phyloP scores from a whole-genome alignment of 495 filamentous ascomycete genomes.

The Podospora didyma region DNA sequence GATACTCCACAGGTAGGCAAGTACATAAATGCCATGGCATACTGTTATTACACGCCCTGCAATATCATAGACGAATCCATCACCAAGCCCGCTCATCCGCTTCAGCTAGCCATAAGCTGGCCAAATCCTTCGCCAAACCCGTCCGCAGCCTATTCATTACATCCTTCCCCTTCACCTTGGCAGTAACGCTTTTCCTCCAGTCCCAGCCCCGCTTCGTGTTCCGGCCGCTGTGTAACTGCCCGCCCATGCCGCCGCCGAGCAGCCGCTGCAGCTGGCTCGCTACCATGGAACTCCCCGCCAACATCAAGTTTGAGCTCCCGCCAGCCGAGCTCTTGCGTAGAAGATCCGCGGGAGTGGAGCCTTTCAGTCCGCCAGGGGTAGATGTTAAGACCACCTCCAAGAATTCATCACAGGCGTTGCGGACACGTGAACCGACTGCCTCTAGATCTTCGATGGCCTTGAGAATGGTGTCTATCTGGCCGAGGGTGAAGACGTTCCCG shows the following conservation, averaged over 20 bases:
- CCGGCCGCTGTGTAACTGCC: conserved; percentile 26
- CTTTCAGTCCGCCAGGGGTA: conserved; percentile 37
- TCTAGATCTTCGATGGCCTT: conserved; percentile 80
- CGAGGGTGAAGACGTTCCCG: conserved; percentile 45
- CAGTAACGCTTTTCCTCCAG: conserved; percentile 65
- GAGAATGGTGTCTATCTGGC: conserved; percentile 71
- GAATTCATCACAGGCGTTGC: conserved; percentile 65
- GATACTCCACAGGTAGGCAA: too few relatives aligned
- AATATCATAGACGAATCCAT: background rate
- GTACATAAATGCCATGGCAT: too few relatives aligned
- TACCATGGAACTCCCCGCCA: conserved; percentile 70
- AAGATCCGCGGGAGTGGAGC: conserved; percentile 56
- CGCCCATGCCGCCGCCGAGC: conserved; percentile 22
- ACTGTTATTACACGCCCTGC: too few relatives aligned
- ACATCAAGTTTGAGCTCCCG: conserved; percentile 48
- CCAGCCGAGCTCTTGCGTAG: conserved; percentile 61
- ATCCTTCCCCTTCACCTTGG: conserved; percentile 56
- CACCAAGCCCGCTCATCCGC: conserved; percentile 39
- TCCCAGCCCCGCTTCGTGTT: conserved; percentile 72
- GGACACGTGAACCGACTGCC: conserved; percentile 67
- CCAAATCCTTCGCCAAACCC: conserved; percentile 68
- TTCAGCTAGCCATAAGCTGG: conserved; percentile 57
- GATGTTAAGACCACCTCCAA: conserved; percentile 53
- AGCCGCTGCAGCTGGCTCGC: conserved; percentile 57
- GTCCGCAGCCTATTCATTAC: conserved; percentile 67